A percentile compares a stretch with the other conserved stretches of the same genome.
These are phyloP conservation scores for Annulohypoxylon nitens DNA, from an alignment of 495 filamentous ascomycete genomes.

Conservation along the genomic window DNA sequence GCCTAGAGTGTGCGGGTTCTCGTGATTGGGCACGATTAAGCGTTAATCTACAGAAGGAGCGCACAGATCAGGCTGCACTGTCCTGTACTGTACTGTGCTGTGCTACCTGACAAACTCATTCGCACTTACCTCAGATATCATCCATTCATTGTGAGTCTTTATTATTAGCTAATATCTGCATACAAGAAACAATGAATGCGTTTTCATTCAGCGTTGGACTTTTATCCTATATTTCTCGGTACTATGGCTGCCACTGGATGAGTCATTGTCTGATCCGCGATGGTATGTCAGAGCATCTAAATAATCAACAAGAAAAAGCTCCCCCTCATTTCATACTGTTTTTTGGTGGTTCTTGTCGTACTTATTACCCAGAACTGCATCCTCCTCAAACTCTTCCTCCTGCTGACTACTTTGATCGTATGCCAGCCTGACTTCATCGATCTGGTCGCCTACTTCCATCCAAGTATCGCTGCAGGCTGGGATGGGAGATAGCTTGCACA, in stretches of 20 bases:
- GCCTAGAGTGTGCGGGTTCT: not conserved
- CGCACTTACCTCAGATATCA: not conserved
- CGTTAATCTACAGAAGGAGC: not conserved
- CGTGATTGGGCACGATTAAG: not conserved
- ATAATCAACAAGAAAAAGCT: constrained; percentile 15
- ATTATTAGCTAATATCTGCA: not conserved
- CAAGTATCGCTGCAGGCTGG: constrained; percentile 80
- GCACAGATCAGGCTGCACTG: not conserved
- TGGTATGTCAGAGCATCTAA: not conserved
- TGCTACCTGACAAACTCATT: not conserved
- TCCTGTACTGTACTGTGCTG: not conserved
- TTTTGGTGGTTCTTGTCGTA: constrained; percentile 36
- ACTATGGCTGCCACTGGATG: not conserved
- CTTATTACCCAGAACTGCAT: constrained; percentile 37
- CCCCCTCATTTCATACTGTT: constrained; percentile 22
- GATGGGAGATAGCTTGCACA: constrained; percentile 78
- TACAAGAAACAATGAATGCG: not conserved
- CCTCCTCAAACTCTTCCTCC: constrained; percentile 43
- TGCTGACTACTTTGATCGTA: constrained; percentile 54
- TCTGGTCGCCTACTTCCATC: constrained; percentile 83
- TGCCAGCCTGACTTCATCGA: constrained; percentile 64
- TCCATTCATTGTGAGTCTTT: too few species aligned
- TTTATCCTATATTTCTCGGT: not conserved
- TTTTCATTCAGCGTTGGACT: not conserved
- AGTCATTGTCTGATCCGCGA: not conserved